Evolutionary conservation across 441 rosid genomes (phyloP).

Genomic region (Brassica balearica): DNA sequence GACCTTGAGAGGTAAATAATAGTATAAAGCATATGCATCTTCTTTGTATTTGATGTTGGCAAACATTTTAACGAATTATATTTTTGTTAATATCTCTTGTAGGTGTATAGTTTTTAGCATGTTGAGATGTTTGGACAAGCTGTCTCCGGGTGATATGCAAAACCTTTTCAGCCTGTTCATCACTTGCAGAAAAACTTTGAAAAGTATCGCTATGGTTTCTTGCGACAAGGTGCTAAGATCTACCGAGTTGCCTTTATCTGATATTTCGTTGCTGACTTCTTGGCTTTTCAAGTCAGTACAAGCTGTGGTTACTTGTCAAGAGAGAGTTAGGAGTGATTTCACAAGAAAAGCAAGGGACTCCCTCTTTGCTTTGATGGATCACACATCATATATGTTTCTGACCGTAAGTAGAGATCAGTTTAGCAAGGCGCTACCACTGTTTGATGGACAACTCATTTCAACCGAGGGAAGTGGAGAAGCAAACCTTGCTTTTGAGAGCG

Average conservation of each 20-base stretch:
- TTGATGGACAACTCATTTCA: conserved; percentile 41
- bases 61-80: conserved; percentile 10
- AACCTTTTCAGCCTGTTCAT: conserved; percentile 67
- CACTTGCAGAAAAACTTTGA: conserved; percentile 79
- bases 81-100: conserved; percentile 35
- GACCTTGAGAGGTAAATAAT: conserved; percentile 77
- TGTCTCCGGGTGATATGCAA: conserved; percentile 42
- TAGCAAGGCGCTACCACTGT: conserved; percentile 43
- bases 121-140: conserved; percentile 47
- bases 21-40: conserved; percentile 22
- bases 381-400: conserved; percentile 71
- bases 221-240: conserved; percentile 52
- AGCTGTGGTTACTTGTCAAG: conserved; percentile 54
- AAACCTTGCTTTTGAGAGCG: conserved; percentile 53
- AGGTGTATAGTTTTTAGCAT: conserved; percentile 35
- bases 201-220: conserved; percentile 57
- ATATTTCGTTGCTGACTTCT: conserved; percentile 51
- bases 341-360: conserved; percentile 46
- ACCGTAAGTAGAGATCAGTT: conserved; percentile 59
- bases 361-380: conserved; percentile 76
- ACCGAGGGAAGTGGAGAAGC: conserved; percentile 56
- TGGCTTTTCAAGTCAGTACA: conserved; percentile 85
- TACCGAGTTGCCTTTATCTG: conserved; percentile 52
- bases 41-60: conserved; percentile 15
- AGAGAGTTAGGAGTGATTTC: conserved; percentile 44